Base-by-base conservation (phyloP, 1,284 basidiomycete genomes). In the Stygiomarasmius scandens region DNA sequence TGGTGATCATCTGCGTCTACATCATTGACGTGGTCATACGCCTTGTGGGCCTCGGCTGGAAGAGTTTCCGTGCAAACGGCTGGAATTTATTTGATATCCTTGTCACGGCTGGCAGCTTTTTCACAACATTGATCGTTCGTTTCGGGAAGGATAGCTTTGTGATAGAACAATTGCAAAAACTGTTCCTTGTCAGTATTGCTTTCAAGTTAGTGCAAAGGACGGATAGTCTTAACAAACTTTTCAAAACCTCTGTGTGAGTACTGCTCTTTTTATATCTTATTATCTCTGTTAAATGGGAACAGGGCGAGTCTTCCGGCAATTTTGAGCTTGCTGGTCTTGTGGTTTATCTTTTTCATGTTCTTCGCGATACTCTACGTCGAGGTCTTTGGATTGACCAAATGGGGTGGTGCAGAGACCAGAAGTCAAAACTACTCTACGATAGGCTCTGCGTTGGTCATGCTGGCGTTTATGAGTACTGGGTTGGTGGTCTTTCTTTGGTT, bases 131-230 rank as follows among this genome's bases (percentile, higher is more conserved):
- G 23, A 79, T 93, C 9, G 86, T 92, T 23, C 81, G 87, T 2
- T 81, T 88, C 61, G 83, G 83, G 14, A 68, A 75, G 1, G 75
- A 71, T 20, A 79, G 80, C 16, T 86, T 83, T 62, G 71, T 69
- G 3, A 76, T 80, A 2, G 77, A 86, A 57, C 93, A 98, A 67
- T 78, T 98, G 0, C 94, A 98, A 69, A 98, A 98, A 74, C 80
- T 98, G 11, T 98, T 99, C 75, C 80, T 99, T 46, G 94, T 96
- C 61, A 89, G 89, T 62, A 92, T 98, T 52, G 89, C 93, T 0
- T 90, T 98, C 80, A 99, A 99, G 74, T 83, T 99, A 22, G 93
- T 98, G 1, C 94, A 98, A 69, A 84, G 92, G 52, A 91, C 89
- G 60, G 90, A 95, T 67, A 88, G 86, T 61, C 79, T 99, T 58